These are phyloP conservation scores for Wallacemonas collosoma DNA, from an alignment of 208 protist species.

Conservation along the genomic window DNA sequence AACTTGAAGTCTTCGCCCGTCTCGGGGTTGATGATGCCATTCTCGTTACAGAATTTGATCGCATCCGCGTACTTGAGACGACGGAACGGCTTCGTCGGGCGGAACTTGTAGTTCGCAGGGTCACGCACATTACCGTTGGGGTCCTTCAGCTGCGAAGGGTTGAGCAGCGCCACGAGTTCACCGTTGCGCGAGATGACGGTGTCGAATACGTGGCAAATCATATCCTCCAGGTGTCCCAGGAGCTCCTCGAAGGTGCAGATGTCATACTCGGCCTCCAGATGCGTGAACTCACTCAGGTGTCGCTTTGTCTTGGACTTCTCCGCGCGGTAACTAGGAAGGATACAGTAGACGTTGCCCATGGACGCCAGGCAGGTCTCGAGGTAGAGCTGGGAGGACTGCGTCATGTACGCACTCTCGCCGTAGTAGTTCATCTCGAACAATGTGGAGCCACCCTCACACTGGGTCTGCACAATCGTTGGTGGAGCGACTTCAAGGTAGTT, in stretches of 20 bases:
- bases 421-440: constrained; percentile 99
- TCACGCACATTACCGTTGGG: constrained; percentile 56
- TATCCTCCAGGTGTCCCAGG: constrained; percentile 93
- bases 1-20: constrained; percentile 90
- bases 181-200: constrained; percentile 68
- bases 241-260: constrained; percentile 98
- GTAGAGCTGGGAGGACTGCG: constrained; percentile 99
- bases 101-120: constrained; percentile 88
- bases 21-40: constrained; percentile 94
- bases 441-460: constrained; percentile 98
- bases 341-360: constrained; percentile 97
- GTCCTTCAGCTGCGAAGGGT: constrained; percentile 85
- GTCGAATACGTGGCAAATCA: constrained; percentile 91
- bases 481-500: constrained; percentile 96
- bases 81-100: constrained; percentile 94
- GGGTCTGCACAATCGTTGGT: constrained; percentile 98
- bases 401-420: constrained; percentile 97
- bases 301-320: constrained; percentile 98
- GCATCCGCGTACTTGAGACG: constrained; percentile 96
- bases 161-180: constrained; percentile 89
- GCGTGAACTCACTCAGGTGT: constrained; percentile 99
- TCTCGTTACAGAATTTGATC: constrained; percentile 95
- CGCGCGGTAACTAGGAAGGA: constrained; percentile 97
- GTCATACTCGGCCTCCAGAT: constrained; percentile 97
- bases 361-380: constrained; percentile 96